These are phyloP conservation scores for Micromonas commoda DNA, from an alignment of 139 green algal genomes.

Conservation along the genomic window DNA sequence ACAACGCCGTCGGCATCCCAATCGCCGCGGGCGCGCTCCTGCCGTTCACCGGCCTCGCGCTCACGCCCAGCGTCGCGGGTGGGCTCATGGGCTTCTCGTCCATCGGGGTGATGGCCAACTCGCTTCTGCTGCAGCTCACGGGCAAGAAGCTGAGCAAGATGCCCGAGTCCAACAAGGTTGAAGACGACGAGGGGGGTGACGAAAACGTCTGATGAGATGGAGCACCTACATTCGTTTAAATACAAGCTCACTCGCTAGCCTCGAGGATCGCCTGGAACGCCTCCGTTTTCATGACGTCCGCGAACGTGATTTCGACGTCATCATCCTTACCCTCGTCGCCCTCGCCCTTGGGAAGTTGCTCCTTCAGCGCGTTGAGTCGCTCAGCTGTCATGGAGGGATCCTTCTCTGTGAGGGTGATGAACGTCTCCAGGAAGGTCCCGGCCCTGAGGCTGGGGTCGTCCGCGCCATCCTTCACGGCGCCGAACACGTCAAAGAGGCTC, in stretches of 20 bases:
- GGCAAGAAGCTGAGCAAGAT: background rate
- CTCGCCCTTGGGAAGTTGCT: no score
- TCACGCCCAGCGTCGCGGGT: constrained; percentile 73
- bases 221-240: no score
- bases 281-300: no score
- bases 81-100: constrained; percentile 85
- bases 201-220: no score
- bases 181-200: background rate
- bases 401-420: constrained; percentile 25
- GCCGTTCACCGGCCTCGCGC: constrained; percentile 61
- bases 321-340: background rate
- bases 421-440: constrained; percentile 17
- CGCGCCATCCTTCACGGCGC: no score
- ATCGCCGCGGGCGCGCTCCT: constrained; percentile 82
- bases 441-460: constrained; percentile 12
- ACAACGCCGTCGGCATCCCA: constrained; percentile 91
- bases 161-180: no score
- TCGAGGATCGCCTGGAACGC: no score
- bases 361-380: background rate
- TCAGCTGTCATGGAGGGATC: background rate
- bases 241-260: no score
- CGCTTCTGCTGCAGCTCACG: background rate
- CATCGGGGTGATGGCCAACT: constrained; percentile 83
- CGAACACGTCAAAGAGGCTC: constrained; percentile 29
- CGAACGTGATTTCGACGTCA: no score